phyloP scores from a whole-genome alignment of 2,329 filamentous ascomycete genomes.

The Microdochium nivale region DNA sequence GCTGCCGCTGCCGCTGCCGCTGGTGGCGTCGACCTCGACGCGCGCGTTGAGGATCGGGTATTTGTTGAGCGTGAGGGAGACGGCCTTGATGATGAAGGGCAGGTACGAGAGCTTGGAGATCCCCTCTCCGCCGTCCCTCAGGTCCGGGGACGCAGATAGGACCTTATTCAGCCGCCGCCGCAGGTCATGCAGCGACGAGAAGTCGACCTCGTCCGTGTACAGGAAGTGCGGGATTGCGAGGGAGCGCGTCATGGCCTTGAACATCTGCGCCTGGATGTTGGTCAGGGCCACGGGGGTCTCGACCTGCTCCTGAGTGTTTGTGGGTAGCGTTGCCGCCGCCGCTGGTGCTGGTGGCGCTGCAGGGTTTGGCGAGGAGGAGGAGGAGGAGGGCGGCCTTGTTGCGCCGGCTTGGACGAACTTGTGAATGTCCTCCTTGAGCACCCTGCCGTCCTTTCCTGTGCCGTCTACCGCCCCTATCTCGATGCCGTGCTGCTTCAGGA shows the following conservation, averaged over 20 bases:
- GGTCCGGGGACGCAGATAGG: slow-evolving; percentile 37
- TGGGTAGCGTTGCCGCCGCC: too few species aligned
- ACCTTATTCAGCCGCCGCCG: slow-evolving; percentile 66
- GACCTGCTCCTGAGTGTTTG: slow-evolving; percentile 40
- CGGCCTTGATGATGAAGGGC: slow-evolving; percentile 91
- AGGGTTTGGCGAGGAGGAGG: slow-evolving; percentile 17
- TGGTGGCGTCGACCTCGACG: slow-evolving; percentile 51
- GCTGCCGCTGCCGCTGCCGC: slow-evolving; percentile 26
- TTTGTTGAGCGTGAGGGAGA: slow-evolving; percentile 73
- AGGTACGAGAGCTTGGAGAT: slow-evolving; percentile 74
- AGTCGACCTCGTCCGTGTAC: slow-evolving; percentile 83
- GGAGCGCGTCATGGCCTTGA: slow-evolving; percentile 93
- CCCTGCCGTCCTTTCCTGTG: slow-evolving; percentile 83
- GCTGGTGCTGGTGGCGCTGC: too few species aligned
- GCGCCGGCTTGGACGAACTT: slow-evolving; percentile 50
- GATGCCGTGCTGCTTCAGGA: slow-evolving; percentile 71
- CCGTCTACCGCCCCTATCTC: slow-evolving; percentile 72
- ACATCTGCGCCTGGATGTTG: slow-evolving; percentile 84
- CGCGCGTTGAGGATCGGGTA: slow-evolving; percentile 85
- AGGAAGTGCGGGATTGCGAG: slow-evolving; percentile 90
- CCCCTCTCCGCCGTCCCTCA: slow-evolving; percentile 32
- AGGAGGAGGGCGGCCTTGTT: slow-evolving; percentile 6
- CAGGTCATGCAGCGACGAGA: slow-evolving; percentile 64
- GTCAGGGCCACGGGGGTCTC: slow-evolving; percentile 67
- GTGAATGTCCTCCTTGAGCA: slow-evolving; percentile 87